Evolutionary conservation across 2,329 filamentous ascomycete species (phyloP), one percentile per base, ranked within the genome.

Genomic region (Fusarium mundagurra): DNA sequence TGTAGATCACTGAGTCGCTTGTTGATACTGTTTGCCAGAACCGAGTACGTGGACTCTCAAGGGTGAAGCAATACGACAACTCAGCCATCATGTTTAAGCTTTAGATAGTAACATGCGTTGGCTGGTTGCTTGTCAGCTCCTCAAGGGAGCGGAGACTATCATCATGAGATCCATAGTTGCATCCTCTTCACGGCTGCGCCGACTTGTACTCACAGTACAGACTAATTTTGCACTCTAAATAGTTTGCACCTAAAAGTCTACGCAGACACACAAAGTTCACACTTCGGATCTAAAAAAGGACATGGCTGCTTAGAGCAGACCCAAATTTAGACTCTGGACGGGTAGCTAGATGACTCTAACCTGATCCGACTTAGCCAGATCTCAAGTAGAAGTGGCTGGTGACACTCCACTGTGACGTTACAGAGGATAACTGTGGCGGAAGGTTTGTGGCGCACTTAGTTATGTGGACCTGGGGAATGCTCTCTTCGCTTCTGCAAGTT

Each of bases 261-360:
- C 48, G 45, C 43, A 58, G 24, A 53, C 38, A 39, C 33, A 63
- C 47, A 57, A 31, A 59, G 58, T 72, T 71, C 47, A 43, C 29
- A 34, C 51, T 58, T 53, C 43, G 34, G 41, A 62, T 59, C 67
- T 63, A 68, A 71, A 71, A 68, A 58, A 44, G 69, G 58, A 61
- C 33, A 38, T 65, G 60, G 64, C 58, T 48, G 72, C 64, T 77
- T 72, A 76, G 62, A 74, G 44, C 45, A 74, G 67, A 69, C 36
- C 72, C 69, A 75, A 77, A 75, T 75, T 74, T 76, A 69, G 64
- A 62, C 63, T 77, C 67, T 61, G 61, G 64, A 74, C 43, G 33
- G 45, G 38, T 50, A 59, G 55, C 48, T 16, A 57, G 67, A 75
- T 69, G 59, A 24, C 13, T 53, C 76, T 77, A 75, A 43, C 18